A percentile compares a stretch with the other conserved stretches of the same genome.
Evolutionary conservation across 2,329 filamentous ascomycete genomes (phyloP).

Genomic region (Epichloe sp.): DNA sequence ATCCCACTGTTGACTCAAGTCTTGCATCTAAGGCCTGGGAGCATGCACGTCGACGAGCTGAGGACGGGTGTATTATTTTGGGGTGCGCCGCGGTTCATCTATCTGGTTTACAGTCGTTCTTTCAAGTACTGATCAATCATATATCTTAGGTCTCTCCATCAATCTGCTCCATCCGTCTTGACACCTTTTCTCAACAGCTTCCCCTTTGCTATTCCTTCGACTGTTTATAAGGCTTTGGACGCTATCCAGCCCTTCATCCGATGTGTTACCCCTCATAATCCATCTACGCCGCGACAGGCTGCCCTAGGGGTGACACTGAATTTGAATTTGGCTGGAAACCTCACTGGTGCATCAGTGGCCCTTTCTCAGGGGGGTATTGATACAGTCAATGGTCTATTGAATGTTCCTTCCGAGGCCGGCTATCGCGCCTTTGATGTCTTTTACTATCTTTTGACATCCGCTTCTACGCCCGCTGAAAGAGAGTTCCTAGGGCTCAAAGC

Average conservation of each 20-base stretch:
- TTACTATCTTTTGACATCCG: conserved; percentile 89
- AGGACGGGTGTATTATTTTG: conserved; percentile 86
- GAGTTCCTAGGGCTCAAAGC: conserved; percentile 76
- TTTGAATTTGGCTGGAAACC: conserved; percentile 64
- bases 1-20: conserved; percentile 63
- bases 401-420: conserved; percentile 65
- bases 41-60: conserved; percentile 83
- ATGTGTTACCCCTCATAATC: conserved; percentile 79
- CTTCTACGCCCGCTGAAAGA: conserved; percentile 74
- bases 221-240: conserved; percentile 65
- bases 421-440: conserved; percentile 95
- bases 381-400: conserved; percentile 64
- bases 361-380: conserved; percentile 83
- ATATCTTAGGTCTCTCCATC: conserved; percentile 61
- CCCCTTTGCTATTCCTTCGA: conserved; percentile 63
- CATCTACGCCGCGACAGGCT: conserved; percentile 67
- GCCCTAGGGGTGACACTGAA: conserved; percentile 72
- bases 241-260: conserved; percentile 77
- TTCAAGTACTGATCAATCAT: conserved; percentile 7
- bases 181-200: conserved; percentile 64
- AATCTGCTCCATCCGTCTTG: conserved; percentile 74
- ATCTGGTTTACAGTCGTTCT: neutral
- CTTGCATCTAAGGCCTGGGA: conserved; percentile 83
- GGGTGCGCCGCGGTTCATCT: conserved; percentile 42
- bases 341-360: conserved; percentile 62